Evolutionary conservation across 768 basidiomycete species (phyloP).

Genomic region (Pleurotus tuber-regium): DNA sequence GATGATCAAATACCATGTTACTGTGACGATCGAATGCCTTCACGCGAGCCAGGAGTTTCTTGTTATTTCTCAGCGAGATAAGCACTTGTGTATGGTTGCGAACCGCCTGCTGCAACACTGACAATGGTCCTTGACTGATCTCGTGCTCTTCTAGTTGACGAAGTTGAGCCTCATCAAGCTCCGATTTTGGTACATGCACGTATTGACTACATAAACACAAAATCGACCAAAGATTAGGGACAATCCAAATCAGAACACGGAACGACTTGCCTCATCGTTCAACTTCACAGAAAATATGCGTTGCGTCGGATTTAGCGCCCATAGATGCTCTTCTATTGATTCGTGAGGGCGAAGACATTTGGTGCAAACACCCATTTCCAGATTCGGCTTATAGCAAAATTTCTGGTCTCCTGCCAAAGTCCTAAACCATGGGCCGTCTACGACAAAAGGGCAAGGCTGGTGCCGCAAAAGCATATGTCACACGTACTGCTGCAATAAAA

Average conservation of each 20-base stretch:
- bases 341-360: not conserved
- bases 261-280: conserved; percentile 3
- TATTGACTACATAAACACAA: conserved; percentile 69
- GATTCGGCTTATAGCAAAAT: not conserved
- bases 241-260: not conserved
- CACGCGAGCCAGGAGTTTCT: conserved; percentile 91
- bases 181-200: conserved; percentile 94
- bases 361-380: too few relatives aligned
- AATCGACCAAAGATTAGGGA: not conserved
- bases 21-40: conserved; percentile 99
- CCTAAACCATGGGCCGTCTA: conserved; percentile 63
- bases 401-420: conserved; percentile 6
- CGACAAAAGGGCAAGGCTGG: conserved; percentile 87
- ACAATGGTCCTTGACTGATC: conserved; percentile 96
- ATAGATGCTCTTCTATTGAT: not conserved
- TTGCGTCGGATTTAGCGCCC: not conserved
- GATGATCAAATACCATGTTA: conserved; percentile 72
- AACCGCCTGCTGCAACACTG: conserved; percentile 95
- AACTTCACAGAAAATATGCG: not conserved
- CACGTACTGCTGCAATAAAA: conserved; percentile 87
- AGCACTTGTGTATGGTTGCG: conserved; percentile 97
- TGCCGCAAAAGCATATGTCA: conserved; percentile 89
- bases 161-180: conserved; percentile 95
- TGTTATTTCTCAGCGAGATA: conserved; percentile 96
- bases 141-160: conserved; percentile 97